Percentiles rank a stretch among this genome's conserved stretches.
Conservation (phyloP, 2,329 filamentous ascomycete species). For the Ustulina deusta region DNA sequence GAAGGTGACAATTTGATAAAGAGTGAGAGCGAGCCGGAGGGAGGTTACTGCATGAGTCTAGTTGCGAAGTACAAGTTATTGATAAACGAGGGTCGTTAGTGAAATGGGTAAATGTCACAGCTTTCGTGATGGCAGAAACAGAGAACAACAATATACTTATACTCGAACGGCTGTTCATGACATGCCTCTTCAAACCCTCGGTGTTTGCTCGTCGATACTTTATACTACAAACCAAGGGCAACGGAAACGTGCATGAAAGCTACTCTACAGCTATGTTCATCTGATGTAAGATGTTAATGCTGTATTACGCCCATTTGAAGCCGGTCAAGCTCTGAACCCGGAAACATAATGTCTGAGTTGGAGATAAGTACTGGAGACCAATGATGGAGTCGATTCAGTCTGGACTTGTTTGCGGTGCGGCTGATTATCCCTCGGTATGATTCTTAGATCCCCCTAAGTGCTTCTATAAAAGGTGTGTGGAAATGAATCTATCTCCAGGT, state of each 20-base stretch:
- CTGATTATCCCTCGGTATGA: background rate
- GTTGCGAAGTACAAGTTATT: background rate
- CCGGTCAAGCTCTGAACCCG: background rate
- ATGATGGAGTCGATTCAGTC: background rate
- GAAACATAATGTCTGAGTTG: background rate
- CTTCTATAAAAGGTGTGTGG: background rate
- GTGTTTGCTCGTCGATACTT: background rate
- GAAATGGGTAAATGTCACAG: background rate
- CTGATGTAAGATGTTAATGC: slow-evolving; percentile 11
- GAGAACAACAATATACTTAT: background rate
- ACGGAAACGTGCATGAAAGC: background rate
- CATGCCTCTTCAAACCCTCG: background rate
- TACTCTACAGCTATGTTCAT: background rate
- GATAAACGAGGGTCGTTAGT: background rate
- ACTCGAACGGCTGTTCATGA: background rate
- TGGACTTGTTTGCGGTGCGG: background rate
- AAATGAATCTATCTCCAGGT: background rate
- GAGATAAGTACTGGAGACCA: background rate
- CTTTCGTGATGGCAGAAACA: too few relatives aligned
- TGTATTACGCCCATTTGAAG: slow-evolving; percentile 12
- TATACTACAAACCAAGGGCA: background rate
- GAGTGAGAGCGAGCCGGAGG: background rate
- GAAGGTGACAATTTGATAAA: background rate
- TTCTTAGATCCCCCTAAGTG: background rate
- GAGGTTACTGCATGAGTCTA: background rate